Evolutionary conservation across 768 basidiomycete species (phyloP).

Genomic region (Termitomyces heimii): DNA sequence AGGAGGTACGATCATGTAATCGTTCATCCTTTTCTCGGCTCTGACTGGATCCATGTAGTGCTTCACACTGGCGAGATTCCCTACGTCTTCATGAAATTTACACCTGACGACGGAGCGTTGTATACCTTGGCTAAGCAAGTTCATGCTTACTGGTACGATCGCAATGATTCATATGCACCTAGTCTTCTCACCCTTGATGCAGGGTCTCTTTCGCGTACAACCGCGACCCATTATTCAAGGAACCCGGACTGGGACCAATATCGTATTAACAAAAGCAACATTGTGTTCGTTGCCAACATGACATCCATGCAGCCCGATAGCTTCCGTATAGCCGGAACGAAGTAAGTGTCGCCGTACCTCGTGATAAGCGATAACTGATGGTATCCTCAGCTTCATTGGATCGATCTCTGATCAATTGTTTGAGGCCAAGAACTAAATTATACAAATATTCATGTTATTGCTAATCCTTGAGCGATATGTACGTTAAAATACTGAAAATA

Average conservation of each 20-base stretch:
- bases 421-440: conserved; percentile 3
- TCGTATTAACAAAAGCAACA: not conserved
- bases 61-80: conserved; percentile 16
- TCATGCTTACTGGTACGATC: conserved; percentile 13
- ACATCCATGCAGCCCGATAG: conserved; percentile 12
- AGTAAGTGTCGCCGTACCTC: conserved; percentile 1
- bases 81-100: conserved; percentile 15
- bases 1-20: conserved; percentile 9
- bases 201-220: conserved; percentile 16
- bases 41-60: conserved; percentile 1
- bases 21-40: not conserved
- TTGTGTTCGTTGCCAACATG: conserved; percentile 3
- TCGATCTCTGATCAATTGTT: conserved; percentile 14
- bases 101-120: conserved; percentile 5
- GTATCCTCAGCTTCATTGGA: conserved; percentile 10
- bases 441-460: not conserved
- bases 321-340: conserved; percentile 9
- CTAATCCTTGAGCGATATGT: not conserved
- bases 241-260: conserved; percentile 12
- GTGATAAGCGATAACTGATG: not conserved
- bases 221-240: conserved; percentile 3
- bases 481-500: not conserved
- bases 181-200: not conserved
- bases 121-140: conserved; percentile 13
- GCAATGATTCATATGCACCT: not conserved